Conservation (phyloP, 495 filamentous ascomycete species). For the Lineolata rhizophorae region DNA sequence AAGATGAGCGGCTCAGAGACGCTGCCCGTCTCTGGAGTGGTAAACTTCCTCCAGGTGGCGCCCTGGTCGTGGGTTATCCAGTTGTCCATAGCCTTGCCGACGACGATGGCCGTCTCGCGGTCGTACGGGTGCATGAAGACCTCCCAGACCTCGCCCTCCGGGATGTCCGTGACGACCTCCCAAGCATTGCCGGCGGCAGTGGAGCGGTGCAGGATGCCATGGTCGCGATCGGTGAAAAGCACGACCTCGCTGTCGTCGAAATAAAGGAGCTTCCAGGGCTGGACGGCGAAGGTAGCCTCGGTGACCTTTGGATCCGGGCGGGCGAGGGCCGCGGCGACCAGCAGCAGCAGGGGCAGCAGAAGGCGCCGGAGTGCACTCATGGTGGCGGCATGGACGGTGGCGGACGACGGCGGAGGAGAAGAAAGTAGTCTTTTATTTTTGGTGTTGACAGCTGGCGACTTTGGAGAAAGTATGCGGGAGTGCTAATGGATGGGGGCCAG, state of each 20-base stretch:
- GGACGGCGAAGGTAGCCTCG: conserved; percentile 33
- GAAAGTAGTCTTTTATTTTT: too few relatives aligned
- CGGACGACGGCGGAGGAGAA: too few relatives aligned
- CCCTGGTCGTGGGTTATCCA: conserved; percentile 66
- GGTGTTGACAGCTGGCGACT: too few relatives aligned
- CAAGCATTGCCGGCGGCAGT: conserved; percentile 58
- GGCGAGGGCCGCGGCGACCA: conserved; percentile 11
- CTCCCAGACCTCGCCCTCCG: conserved; percentile 33
- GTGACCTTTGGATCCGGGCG: conserved; percentile 29
- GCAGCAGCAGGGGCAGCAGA: too few relatives aligned
- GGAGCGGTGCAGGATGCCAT: conserved; percentile 43
- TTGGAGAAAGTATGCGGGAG: too few relatives aligned
- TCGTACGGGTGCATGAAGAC: conserved; percentile 59
- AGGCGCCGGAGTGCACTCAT: too few relatives aligned
- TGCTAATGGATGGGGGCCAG: too few relatives aligned
- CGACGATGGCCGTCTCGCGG: conserved; percentile 50
- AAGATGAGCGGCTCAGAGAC: conserved; percentile 18
- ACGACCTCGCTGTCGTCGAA: conserved; percentile 70
- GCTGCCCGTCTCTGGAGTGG: conserved; percentile 28
- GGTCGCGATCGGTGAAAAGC: conserved; percentile 33
- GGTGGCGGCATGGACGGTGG: too few relatives aligned
- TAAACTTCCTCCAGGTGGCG: conserved; percentile 54
- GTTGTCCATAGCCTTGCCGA: conserved; percentile 42
- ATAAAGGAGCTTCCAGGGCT: conserved; percentile 49
- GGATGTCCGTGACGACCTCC: conserved; percentile 38